Conservation (phyloP, 2,329 filamentous ascomycete species). For the Lecanicillium sp. region DNA sequence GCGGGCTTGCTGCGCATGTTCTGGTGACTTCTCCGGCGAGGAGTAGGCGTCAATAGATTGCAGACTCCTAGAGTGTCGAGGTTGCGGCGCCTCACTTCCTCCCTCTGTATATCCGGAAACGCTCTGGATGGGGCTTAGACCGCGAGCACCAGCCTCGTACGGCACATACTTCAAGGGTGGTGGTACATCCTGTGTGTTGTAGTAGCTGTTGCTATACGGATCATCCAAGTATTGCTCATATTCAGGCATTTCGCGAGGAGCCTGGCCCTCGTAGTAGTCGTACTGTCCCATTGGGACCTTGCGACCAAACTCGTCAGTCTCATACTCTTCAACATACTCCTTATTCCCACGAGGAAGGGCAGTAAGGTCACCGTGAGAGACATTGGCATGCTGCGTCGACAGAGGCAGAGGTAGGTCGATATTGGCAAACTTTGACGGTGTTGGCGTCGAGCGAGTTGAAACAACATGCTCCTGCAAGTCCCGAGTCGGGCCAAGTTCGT, state of each 20-base stretch:
- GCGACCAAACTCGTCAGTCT: constrained; percentile 37
- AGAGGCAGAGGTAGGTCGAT: constrained; percentile 51
- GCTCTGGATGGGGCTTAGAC: constrained; percentile 83
- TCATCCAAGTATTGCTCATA: constrained; percentile 31
- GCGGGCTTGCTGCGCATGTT: constrained; percentile 23
- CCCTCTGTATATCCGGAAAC: constrained; percentile 79
- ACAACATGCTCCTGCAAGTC: constrained; percentile 54
- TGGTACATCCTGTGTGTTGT: constrained; percentile 54
- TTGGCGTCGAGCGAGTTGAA: constrained; percentile 57
- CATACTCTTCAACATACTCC: constrained; percentile 38
- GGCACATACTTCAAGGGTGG: constrained; percentile 59
- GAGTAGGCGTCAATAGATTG: constrained; percentile 47
- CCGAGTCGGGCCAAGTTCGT: constrained; percentile 51
- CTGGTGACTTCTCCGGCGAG: constrained; percentile 50
- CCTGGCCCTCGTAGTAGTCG: constrained; percentile 30
- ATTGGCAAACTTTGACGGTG: constrained; percentile 45
- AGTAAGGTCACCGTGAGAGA: constrained; percentile 52
- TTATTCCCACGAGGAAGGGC: constrained; percentile 42
- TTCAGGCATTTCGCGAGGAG: constrained; percentile 18
- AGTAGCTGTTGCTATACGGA: constrained; percentile 39
- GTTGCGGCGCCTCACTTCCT: constrained; percentile 48
- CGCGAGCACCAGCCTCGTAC: constrained; percentile 61
- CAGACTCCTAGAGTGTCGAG: constrained; percentile 49
- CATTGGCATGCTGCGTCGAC: constrained; percentile 59
- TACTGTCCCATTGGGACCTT: constrained; percentile 28